These are phyloP conservation scores for Sclerospora graminicola DNA, from an alignment of 352 stramenopile genomes.

Conservation along the genomic window DNA sequence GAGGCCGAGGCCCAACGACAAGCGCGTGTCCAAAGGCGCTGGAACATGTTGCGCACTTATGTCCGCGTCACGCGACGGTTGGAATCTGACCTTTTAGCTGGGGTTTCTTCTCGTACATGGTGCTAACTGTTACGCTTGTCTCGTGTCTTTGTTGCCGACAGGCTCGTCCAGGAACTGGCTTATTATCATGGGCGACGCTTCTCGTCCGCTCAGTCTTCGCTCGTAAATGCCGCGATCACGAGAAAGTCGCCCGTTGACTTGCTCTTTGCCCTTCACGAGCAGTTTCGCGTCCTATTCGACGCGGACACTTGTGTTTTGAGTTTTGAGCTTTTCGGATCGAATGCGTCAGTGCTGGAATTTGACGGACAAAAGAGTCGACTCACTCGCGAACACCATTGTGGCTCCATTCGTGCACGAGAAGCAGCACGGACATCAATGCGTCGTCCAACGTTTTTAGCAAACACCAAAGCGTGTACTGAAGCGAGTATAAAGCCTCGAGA, in stretches of 20 bases:
- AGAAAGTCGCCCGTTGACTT: not conserved
- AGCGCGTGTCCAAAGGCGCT: slow-evolving; percentile 25
- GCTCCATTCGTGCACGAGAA: slow-evolving; percentile 22
- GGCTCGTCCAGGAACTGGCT: slow-evolving; percentile 39
- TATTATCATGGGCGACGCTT: slow-evolving; percentile 40
- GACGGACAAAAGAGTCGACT: too few species aligned
- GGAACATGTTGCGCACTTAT: slow-evolving; percentile 49
- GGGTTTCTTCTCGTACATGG: too few species aligned
- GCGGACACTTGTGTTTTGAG: slow-evolving; percentile 51
- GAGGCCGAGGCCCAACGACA: not conserved
- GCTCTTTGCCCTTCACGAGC: slow-evolving; percentile 28
- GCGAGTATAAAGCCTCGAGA: slow-evolving; percentile 17
- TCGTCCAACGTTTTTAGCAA: slow-evolving; percentile 30
- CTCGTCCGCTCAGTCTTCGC: slow-evolving; percentile 32
- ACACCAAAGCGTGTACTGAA: slow-evolving; percentile 10
- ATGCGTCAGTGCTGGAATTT: too few species aligned
- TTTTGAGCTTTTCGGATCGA: too few species aligned
- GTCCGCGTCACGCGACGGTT: slow-evolving; percentile 57
- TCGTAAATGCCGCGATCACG: slow-evolving; percentile 23
- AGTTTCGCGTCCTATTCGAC: slow-evolving; percentile 52
- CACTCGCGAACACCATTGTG: too few species aligned
- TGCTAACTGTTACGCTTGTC: slow-evolving; percentile 1
- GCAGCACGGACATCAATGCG: slow-evolving; percentile 1
- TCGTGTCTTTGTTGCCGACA: slow-evolving; percentile 7
- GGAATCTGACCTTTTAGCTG: too few species aligned